These are phyloP conservation scores for Apiospora malaysiana DNA, from an alignment of 2,329 filamentous ascomycete species.

Conservation along the genomic window DNA sequence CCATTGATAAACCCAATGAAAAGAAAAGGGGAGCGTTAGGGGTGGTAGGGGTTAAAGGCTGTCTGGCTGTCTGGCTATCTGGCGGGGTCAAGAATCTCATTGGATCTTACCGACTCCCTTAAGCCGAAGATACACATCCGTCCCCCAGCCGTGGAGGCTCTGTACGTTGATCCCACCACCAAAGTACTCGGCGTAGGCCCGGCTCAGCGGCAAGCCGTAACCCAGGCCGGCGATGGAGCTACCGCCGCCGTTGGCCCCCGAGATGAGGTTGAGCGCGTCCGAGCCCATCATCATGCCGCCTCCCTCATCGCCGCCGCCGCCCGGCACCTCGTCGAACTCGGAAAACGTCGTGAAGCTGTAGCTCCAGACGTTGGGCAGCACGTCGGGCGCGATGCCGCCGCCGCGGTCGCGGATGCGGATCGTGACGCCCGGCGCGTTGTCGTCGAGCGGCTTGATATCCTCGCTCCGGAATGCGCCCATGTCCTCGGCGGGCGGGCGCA, in stretches of 20 bases:
- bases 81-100: constrained; percentile 25
- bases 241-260: constrained; percentile 71
- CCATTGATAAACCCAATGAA: too few species aligned
- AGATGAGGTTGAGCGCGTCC: constrained; percentile 78
- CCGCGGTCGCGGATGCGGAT: constrained; percentile 96
- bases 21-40: too few species aligned
- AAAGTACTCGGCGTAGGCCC: constrained; percentile 98
- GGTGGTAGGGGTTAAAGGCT: too few species aligned
- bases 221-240: constrained; percentile 92
- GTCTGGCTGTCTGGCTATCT: too few species aligned
- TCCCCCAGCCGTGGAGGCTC: constrained; percentile 92
- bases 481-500: constrained; percentile 44
- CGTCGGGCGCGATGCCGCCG: constrained; percentile 86
- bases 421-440: constrained; percentile 82
- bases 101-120: constrained; percentile 66
- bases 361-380: constrained; percentile 89
- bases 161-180: constrained; percentile 95
- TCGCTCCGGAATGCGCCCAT: constrained; percentile 50
- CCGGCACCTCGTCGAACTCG: constrained; percentile 59
- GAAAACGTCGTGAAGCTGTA: constrained; percentile 97
- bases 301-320: constrained; percentile 44
- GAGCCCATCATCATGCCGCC: constrained; percentile 53
- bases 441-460: constrained; percentile 62
- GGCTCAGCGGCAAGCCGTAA: constrained; percentile 87
- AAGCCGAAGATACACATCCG: constrained; percentile 70